These are phyloP conservation scores for Salix brachista DNA, from an alignment of 345 rosid genomes.

Conservation along the genomic window DNA sequence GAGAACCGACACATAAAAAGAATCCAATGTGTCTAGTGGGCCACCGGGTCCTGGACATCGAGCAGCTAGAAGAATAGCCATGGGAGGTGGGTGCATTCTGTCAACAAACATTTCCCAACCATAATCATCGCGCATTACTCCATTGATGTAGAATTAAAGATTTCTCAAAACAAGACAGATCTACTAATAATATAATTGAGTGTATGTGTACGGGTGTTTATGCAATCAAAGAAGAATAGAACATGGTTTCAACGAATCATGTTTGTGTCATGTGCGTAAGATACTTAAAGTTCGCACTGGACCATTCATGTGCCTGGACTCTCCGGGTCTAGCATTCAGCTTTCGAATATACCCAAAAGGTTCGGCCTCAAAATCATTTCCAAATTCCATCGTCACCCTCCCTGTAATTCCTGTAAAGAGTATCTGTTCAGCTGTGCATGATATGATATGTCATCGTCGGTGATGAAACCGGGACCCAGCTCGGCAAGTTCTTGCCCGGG, in stretches of 20 bases:
- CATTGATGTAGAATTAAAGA: not conserved
- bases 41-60: not conserved
- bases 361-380: not conserved
- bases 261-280: not conserved
- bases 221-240: not conserved
- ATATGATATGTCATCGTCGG: not conserved
- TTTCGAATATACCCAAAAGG: not conserved
- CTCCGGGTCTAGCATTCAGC: not conserved
- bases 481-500: too few species aligned
- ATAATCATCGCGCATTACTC: not conserved
- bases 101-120: not conserved
- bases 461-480: too few species aligned
- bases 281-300: too few species aligned
- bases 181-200: not conserved
- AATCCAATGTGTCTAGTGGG: conserved; percentile 17
- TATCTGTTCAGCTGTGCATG: not conserved
- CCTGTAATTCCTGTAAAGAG: not conserved
- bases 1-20: not conserved
- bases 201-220: not conserved
- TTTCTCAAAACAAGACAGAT: not conserved
- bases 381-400: not conserved
- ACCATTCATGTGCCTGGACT: not conserved
- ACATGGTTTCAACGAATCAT: not conserved
- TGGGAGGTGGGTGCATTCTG: not conserved
- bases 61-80: not conserved